phyloP scores from a whole-genome alignment of 2,329 filamentous ascomycete genomes.

The Aciculosporium take region DNA sequence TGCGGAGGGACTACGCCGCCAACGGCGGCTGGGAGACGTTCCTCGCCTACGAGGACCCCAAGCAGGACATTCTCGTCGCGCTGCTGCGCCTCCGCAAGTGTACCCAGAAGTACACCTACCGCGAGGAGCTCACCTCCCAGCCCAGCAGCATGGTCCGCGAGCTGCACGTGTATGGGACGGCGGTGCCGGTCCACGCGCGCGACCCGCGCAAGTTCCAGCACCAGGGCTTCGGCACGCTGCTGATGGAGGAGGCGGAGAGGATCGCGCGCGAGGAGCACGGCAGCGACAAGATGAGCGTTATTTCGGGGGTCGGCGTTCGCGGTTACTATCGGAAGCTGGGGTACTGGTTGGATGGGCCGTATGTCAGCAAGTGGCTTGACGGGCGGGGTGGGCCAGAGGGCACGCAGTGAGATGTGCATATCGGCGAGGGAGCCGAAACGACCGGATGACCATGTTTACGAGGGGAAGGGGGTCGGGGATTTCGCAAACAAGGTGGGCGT shows the following conservation, averaged over 20 bases:
- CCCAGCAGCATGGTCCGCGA: slow-evolving; percentile 87
- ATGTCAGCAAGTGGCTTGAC: slow-evolving; percentile 56
- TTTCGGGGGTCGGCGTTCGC: slow-evolving; percentile 91
- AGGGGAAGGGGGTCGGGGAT: no score
- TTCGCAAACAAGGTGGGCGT: no score
- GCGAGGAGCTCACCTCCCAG: slow-evolving; percentile 72
- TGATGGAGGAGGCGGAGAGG: slow-evolving; percentile 96
- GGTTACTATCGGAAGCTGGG: slow-evolving; percentile 91
- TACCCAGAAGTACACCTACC: slow-evolving; percentile 79
- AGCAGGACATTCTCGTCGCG: slow-evolving; percentile 94
- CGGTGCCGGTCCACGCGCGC: slow-evolving; percentile 90
- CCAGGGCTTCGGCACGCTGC: slow-evolving; percentile 84
- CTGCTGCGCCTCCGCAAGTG: slow-evolving; percentile 82
- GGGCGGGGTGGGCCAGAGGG: slow-evolving; percentile 21
- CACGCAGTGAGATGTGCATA: not conserved
- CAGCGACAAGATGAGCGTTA: slow-evolving; percentile 88
- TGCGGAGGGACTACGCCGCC: slow-evolving; percentile 83
- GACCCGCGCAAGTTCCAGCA: slow-evolving; percentile 97
- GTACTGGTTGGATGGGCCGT: slow-evolving; percentile 86
- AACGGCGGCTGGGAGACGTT: slow-evolving; percentile 99
- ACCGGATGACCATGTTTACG: not conserved
- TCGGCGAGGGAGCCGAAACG: not conserved
- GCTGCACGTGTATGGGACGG: slow-evolving; percentile 90
- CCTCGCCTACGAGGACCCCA: slow-evolving; percentile 92
- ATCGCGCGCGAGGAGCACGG: slow-evolving; percentile 92